These are phyloP conservation scores for Nepenthes mirabilis DNA, from an alignment of 148 eudicot species.

Conservation along the genomic window DNA sequence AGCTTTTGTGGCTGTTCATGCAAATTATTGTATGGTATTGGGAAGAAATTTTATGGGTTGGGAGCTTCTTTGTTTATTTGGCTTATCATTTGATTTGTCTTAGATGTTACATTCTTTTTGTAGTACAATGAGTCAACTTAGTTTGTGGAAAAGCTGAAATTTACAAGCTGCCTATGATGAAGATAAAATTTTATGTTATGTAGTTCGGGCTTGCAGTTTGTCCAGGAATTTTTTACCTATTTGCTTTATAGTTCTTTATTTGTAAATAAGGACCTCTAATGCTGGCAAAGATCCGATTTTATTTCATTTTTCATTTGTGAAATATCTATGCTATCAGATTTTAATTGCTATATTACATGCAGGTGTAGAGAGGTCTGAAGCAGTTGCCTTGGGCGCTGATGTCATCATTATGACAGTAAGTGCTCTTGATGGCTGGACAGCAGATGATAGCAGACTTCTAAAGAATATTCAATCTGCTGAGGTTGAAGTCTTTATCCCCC, in stretches of 20 bases:
- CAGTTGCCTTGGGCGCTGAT: constrained; percentile 80
- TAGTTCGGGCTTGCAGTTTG: too few relatives aligned
- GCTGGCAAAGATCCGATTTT: neutral
- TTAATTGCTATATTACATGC: constrained; percentile 6
- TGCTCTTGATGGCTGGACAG: constrained; percentile 90
- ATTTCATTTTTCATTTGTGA: too few relatives aligned
- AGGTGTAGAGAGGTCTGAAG: constrained; percentile 97
- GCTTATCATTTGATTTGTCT: too few relatives aligned
- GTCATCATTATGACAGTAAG: constrained; percentile 68
- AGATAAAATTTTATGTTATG: too few relatives aligned
- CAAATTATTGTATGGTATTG: too few relatives aligned
- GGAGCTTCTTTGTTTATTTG: too few relatives aligned
- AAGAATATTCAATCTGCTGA: constrained; percentile 49
- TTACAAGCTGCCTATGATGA: too few relatives aligned
- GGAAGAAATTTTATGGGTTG: too few relatives aligned
- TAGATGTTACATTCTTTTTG: too few relatives aligned
- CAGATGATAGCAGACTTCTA: constrained; percentile 62
- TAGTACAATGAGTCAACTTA: too few relatives aligned
- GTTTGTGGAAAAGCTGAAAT: too few relatives aligned
- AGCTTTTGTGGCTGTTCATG: too few relatives aligned
- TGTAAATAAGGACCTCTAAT: neutral
- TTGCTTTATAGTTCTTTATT: neutral
- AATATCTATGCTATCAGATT: neutral
- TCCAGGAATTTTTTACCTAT: neutral
- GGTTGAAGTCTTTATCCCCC: neutral